Percentiles rank a stretch among this genome's conserved stretches.
phyloP scores from a whole-genome alignment of 1,139 yeast genomes.

The Suhomyces panamericanus region DNA sequence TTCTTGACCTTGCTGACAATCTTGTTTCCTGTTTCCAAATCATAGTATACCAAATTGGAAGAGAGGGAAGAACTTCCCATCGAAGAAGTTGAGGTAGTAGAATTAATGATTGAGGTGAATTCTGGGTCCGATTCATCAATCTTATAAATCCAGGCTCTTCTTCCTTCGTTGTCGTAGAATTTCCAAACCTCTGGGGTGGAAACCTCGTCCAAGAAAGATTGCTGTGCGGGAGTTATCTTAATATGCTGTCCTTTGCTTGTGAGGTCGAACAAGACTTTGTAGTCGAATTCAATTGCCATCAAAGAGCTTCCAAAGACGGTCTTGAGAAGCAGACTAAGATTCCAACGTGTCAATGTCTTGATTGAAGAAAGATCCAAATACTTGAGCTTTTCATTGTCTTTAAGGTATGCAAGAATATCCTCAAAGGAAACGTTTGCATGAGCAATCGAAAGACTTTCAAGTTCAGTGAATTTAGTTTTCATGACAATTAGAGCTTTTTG shows the following conservation, averaged over 20 bases:
- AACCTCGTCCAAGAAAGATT: conserved; percentile 27
- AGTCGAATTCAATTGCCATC: conserved; percentile 44
- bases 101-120: conserved; percentile 31
- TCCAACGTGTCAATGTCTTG: conserved; percentile 31
- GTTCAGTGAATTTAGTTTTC: conserved; percentile 50
- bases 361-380: conserved; percentile 45
- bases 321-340: conserved; percentile 30
- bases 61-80: conserved; percentile 8
- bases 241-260: conserved; percentile 44
- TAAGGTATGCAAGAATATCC: conserved; percentile 50
- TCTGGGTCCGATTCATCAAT: conserved; percentile 39
- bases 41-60: conserved; percentile 52
- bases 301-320: conserved; percentile 29
- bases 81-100: conserved; percentile 11
- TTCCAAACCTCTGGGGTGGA: conserved; percentile 48
- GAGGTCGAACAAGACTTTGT: conserved; percentile 40
- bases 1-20: conserved; percentile 54
- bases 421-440: conserved; percentile 54
- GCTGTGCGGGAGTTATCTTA: conserved; percentile 32
- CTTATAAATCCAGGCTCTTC: conserved; percentile 82
- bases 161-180: conserved; percentile 60
- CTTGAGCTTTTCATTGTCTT: conserved; percentile 25
- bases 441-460: conserved; percentile 65
- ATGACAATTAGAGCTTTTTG: conserved; percentile 55
- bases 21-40: conserved; percentile 66